These are phyloP conservation scores for Claviceps arundinis DNA, from an alignment of 2,329 filamentous ascomycete genomes.

Conservation along the genomic window DNA sequence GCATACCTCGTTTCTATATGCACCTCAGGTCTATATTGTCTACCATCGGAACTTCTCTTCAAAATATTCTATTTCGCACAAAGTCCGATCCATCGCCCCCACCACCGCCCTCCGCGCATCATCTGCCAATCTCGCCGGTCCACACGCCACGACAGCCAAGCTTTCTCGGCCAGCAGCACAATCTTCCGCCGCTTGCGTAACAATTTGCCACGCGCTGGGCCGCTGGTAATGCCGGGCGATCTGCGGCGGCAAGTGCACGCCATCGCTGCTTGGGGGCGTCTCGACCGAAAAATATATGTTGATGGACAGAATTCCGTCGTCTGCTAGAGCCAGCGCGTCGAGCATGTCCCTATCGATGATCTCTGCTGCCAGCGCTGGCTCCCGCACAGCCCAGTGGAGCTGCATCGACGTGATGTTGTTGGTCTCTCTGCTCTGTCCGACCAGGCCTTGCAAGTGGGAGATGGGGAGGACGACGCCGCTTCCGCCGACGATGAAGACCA, in stretches of 20 bases:
- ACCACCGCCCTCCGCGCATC: constrained; percentile 25
- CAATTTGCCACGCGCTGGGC: constrained; percentile 20
- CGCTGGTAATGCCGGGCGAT: constrained; percentile 14
- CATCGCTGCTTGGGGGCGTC: constrained; percentile 1
- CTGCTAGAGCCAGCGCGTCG: constrained; percentile 10
- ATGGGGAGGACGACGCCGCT: constrained; percentile 31
- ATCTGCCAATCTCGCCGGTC: constrained; percentile 31
- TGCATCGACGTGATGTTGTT: constrained; percentile 13
- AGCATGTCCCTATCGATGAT: constrained; percentile 21
- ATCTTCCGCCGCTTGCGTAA: constrained; percentile 14
- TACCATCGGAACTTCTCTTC: constrained; percentile 8
- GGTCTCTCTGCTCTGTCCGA: constrained; percentile 6
- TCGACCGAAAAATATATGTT: constrained; percentile 23
- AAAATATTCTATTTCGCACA: constrained; percentile 9
- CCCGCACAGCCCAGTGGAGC: constrained; percentile 31
- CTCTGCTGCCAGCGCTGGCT: constrained; percentile 23
- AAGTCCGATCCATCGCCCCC: constrained; percentile 14
- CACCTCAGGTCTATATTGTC: neutral
- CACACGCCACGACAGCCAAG: constrained; percentile 30
- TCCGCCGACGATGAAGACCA: constrained; percentile 31
- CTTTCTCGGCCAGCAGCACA: constrained; percentile 11
- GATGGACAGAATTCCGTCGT: constrained; percentile 17
- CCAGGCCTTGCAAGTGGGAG: constrained; percentile 22
- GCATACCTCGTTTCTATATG: neutral
- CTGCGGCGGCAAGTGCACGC: constrained; percentile 7